These are phyloP conservation scores for Exserohilum rostratum DNA, from an alignment of 2,329 filamentous ascomycete species.

Conservation along the genomic window DNA sequence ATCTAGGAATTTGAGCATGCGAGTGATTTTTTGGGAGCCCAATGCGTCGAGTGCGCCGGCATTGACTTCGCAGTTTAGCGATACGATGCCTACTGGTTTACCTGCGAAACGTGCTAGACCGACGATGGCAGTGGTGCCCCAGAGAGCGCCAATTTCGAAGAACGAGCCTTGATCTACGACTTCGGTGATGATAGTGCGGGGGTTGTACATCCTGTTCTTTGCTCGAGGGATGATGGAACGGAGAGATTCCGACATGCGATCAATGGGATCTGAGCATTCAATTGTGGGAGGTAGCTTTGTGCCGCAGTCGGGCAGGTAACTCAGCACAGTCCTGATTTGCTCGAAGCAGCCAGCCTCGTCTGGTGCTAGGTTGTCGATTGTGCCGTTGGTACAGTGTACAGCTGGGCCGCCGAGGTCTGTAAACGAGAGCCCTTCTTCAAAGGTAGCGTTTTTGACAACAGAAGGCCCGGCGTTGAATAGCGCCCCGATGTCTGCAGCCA, in stretches of 20 bases:
- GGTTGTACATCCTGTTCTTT: conserved; percentile 66
- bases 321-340: conserved; percentile 63
- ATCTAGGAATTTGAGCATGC: conserved; percentile 67
- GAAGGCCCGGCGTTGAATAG: conserved; percentile 69
- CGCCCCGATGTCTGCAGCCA: conserved; percentile 67
- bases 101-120: conserved; percentile 65
- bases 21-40: conserved; percentile 65
- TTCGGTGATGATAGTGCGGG: conserved; percentile 61
- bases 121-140: conserved; percentile 67
- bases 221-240: conserved; percentile 64
- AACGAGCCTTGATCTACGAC: conserved; percentile 63
- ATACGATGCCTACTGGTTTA: conserved; percentile 64
- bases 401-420: conserved; percentile 65
- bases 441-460: conserved; percentile 67
- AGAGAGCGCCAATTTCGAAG: conserved; percentile 69
- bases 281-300: conserved; percentile 60
- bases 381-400: conserved; percentile 69
- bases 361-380: conserved; percentile 67
- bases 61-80: conserved; percentile 65
- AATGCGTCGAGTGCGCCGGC: conserved; percentile 66
- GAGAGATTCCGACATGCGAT: conserved; percentile 57
- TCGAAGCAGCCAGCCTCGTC: conserved; percentile 67
- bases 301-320: conserved; percentile 65
- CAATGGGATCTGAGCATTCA: conserved; percentile 55
- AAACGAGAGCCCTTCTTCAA: conserved; percentile 66